These are phyloP conservation scores for Malus hybrid DNA, from an alignment of 331 rosid genomes.

Conservation along the genomic window DNA sequence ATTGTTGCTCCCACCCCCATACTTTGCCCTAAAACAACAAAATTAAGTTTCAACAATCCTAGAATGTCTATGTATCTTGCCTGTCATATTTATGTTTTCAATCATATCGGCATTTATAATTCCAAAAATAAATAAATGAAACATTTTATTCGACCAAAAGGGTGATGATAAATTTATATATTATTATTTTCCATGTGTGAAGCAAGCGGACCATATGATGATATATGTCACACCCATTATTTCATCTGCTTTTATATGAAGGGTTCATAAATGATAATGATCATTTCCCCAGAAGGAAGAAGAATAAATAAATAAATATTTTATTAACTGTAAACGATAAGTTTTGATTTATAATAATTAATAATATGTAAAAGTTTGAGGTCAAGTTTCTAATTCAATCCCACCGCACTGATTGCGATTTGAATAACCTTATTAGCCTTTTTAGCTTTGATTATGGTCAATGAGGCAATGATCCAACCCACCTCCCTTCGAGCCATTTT, in stretches of 20 bases:
- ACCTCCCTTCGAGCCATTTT: neutral
- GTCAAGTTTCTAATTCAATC: constrained; percentile 15
- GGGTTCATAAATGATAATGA: neutral
- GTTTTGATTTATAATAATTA: neutral
- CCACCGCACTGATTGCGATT: constrained; percentile 28
- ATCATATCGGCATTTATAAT: neutral
- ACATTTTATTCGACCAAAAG: neutral
- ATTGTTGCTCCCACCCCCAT: neutral
- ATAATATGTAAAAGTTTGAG: neutral
- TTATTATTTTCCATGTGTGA: neutral
- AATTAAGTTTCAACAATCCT: neutral
- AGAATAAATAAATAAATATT: neutral
- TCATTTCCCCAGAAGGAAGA: neutral
- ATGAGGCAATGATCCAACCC: constrained; percentile 3
- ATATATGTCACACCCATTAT: neutral
- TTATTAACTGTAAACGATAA: neutral
- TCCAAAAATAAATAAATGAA: neutral
- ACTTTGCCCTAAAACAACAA: neutral
- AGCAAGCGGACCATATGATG: neutral
- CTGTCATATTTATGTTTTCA: neutral
- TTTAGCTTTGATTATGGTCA: constrained; percentile 19
- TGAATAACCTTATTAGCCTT: constrained; percentile 26
- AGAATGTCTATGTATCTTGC: neutral
- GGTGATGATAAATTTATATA: neutral
- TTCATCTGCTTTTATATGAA: neutral